These are phyloP conservation scores for Chytriomyces hyalinus DNA, from an alignment of 192 early-diverging fungal species.

Conservation along the genomic window DNA sequence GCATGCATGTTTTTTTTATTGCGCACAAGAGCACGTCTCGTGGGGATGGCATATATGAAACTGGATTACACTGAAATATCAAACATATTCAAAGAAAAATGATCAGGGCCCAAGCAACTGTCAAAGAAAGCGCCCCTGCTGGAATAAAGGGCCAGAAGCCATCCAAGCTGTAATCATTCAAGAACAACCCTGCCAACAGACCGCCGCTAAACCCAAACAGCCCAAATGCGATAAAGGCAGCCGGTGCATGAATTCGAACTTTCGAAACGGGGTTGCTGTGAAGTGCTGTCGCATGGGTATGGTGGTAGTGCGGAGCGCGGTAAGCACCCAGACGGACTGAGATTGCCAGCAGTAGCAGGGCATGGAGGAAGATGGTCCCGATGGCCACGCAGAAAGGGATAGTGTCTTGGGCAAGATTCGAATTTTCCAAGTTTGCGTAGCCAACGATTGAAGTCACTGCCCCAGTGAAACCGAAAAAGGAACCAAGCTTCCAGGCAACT, in stretches of 20 bases:
- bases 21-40: no score
- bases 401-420: not conserved
- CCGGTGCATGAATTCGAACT: constrained; percentile 11
- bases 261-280: constrained; percentile 9
- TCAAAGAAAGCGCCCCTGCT: not conserved
- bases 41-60: no score
- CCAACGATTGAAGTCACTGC: constrained; percentile 15
- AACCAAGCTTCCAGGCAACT: constrained; percentile 24
- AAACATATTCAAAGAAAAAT: no score
- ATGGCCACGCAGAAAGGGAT: constrained; percentile 21
- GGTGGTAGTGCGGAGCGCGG: constrained; percentile 3
- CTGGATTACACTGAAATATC: no score
- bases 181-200: not conserved
- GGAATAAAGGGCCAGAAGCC: constrained; percentile 25
- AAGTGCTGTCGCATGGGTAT: not conserved
- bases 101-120: not conserved
- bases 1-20: no score
- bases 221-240: constrained; percentile 6
- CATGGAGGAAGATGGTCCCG: constrained; percentile 10
- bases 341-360: constrained; percentile 11
- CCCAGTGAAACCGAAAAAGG: constrained; percentile 1
- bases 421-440: constrained; percentile 1
- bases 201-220: constrained; percentile 16
- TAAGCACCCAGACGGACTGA: constrained; percentile 20
- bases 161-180: constrained; percentile 9